A percentile compares a stretch with the other conserved stretches of the same genome.
phyloP scores from a whole-genome alignment of 495 filamentous ascomycete species.

The Evernia prunastri region DNA sequence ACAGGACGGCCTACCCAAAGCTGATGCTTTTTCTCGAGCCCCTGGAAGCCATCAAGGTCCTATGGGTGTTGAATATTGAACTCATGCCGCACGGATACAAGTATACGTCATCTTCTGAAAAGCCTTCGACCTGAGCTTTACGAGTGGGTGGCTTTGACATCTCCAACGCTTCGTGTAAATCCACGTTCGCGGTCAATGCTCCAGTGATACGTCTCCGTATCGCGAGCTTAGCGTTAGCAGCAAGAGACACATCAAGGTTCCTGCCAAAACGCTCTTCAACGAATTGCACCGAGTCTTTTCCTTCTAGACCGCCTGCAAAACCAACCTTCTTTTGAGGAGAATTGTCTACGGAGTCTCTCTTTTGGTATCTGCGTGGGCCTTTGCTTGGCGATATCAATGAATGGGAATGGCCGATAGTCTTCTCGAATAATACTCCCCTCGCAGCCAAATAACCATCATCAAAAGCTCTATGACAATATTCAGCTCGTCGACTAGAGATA shows the following conservation, averaged over 20 bases:
- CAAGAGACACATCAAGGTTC: conserved; percentile 72
- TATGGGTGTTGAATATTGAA: conserved; percentile 84
- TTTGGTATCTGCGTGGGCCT: conserved; percentile 68
- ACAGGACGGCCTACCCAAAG: conserved; percentile 45
- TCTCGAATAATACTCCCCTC: conserved; percentile 13
- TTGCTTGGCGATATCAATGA: conserved; percentile 32
- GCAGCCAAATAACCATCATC: conserved; percentile 56
- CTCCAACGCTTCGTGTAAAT: conserved; percentile 57
- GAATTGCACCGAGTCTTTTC: conserved; percentile 68
- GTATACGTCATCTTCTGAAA: conserved; percentile 84
- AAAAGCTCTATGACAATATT: conserved; percentile 74
- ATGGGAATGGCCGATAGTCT: not conserved
- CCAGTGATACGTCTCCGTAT: conserved; percentile 85
- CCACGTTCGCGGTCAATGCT: conserved; percentile 65
- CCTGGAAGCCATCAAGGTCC: conserved; percentile 55
- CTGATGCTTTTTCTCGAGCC: conserved; percentile 61
- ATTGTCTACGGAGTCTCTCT: conserved; percentile 45
- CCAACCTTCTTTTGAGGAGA: conserved; percentile 10
- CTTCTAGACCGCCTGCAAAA: conserved; percentile 31
- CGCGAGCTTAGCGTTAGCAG: conserved; percentile 75
- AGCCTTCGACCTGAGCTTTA: conserved; percentile 48
- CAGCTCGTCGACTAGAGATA: conserved; percentile 82
- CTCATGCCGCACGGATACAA: conserved; percentile 89
- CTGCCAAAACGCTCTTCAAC: conserved; percentile 93
- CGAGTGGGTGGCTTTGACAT: conserved; percentile 27